A percentile compares a stretch with the other conserved stretches of the same genome.
These are phyloP conservation scores for Umbelopsis sp. DNA, from an alignment of 192 early-diverging fungal species.

Conservation along the genomic window DNA sequence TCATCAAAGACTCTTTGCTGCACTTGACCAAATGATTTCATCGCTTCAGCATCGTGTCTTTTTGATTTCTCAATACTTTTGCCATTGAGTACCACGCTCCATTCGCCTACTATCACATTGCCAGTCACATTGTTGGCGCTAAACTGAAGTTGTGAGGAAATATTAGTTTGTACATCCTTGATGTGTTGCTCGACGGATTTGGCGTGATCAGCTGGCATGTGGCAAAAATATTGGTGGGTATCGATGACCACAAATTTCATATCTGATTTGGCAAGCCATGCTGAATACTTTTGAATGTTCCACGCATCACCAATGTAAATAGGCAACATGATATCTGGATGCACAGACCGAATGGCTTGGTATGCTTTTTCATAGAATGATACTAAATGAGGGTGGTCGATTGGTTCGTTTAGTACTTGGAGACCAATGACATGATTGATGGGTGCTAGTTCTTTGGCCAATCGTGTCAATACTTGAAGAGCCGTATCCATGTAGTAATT, in stretches of 20 bases:
- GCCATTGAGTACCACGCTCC: conserved; percentile 20
- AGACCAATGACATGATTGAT: conserved; percentile 30
- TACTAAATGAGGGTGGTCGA: conserved; percentile 10
- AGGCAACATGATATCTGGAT: conserved; percentile 9
- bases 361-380: conserved; percentile 18
- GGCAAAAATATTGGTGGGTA: conserved; percentile 22
- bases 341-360: conserved; percentile 1
- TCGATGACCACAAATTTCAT: conserved; percentile 24
- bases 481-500: neutral
- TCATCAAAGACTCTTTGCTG: conserved; percentile 6
- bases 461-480: neutral
- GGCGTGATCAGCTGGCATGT: conserved; percentile 3
- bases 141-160: neutral
- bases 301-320: conserved; percentile 26
- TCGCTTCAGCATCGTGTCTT: neutral
- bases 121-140: neutral
- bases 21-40: conserved; percentile 13
- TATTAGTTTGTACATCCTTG: neutral
- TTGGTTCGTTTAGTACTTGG: conserved; percentile 24
- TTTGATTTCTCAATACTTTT: neutral
- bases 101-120: conserved; percentile 25
- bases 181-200: conserved; percentile 21
- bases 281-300: conserved; percentile 16
- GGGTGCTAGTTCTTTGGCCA: conserved; percentile 1
- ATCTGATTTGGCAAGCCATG: neutral